Evolutionary conservation across 2,329 filamentous ascomycete species (phyloP).

Genomic region (Fusarium buxicola): DNA sequence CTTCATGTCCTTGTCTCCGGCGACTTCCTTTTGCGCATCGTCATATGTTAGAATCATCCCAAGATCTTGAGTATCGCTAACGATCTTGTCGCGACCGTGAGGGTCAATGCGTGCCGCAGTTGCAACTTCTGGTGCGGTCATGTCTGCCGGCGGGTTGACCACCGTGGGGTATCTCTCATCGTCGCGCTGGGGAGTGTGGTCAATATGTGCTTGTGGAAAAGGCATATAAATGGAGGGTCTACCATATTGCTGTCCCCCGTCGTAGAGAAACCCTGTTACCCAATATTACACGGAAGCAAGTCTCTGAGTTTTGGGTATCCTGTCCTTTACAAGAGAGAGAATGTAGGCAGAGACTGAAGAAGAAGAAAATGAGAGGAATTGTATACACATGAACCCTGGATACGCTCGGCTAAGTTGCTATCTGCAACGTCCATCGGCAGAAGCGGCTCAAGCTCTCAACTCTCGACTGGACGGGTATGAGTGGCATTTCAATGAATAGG

Average conservation of each 20-base stretch:
- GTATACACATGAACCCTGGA: background rate
- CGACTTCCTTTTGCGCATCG: conserved; percentile 12
- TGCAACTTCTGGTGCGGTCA: conserved; percentile 13
- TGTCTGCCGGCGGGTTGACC: conserved; percentile 5
- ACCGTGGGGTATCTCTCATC: conserved; percentile 36
- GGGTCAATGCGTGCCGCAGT: background rate
- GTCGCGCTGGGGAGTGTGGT: conserved; percentile 21
- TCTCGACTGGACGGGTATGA: background rate
- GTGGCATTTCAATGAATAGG: conserved; percentile 9
- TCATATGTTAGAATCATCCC: conserved; percentile 32
- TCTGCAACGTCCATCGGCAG: conserved; percentile 6
- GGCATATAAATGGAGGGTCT: background rate
- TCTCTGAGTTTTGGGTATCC: background rate
- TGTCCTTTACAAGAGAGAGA: background rate
- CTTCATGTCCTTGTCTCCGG: background rate
- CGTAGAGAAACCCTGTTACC: background rate
- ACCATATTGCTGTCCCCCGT: conserved; percentile 5
- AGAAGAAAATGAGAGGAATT: background rate
- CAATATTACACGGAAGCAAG: background rate
- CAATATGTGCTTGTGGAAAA: background rate
- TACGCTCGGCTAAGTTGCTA: background rate
- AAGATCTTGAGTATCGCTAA: conserved; percentile 10
- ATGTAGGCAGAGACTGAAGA: no score
- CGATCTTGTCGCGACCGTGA: conserved; percentile 24
- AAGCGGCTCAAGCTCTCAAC: background rate